A percentile compares a stretch with the other conserved stretches of the same genome.
Evolutionary conservation across 1,139 yeast genomes (phyloP).

Genomic region (Sugiyamaella pinicola): DNA sequence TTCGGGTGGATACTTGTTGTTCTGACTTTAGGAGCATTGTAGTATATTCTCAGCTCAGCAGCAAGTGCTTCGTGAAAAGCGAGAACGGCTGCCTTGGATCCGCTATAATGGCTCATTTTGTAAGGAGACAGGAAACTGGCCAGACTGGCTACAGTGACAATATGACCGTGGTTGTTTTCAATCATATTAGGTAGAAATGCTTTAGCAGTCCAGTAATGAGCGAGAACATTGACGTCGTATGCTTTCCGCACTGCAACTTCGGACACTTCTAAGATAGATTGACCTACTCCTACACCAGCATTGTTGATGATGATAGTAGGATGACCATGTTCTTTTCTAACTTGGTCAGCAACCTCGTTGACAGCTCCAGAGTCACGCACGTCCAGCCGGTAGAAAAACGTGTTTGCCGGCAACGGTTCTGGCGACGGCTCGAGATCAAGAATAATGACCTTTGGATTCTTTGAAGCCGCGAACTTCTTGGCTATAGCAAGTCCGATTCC

Average conservation of each 20-base stretch:
- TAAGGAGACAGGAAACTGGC: conserved; percentile 86
- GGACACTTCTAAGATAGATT: conserved; percentile 46
- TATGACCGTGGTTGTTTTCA: conserved; percentile 46
- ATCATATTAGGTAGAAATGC: conserved; percentile 44
- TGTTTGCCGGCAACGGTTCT: conserved; percentile 4
- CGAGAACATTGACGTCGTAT: conserved; percentile 57
- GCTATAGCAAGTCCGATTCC: conserved; percentile 47
- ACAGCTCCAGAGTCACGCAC: conserved; percentile 47
- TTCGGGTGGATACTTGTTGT: conserved; percentile 26
- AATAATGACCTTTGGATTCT: conserved; percentile 35
- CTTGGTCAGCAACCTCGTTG: conserved; percentile 38
- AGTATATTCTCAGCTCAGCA: conserved; percentile 59
- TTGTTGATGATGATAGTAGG: conserved; percentile 62
- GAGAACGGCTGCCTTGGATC: conserved; percentile 81
- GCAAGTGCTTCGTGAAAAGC: conserved; percentile 82
- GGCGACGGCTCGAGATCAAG: conserved; percentile 17
- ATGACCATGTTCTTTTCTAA: conserved; percentile 41
- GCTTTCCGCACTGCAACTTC: conserved; percentile 38
- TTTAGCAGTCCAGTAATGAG: conserved; percentile 58
- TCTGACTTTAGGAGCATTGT: conserved; percentile 26
- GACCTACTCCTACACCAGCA: conserved; percentile 74
- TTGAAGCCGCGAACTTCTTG: conserved; percentile 34
- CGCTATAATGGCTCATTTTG: conserved; percentile 77
- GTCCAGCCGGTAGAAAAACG: conserved; percentile 59
- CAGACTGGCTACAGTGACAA: conserved; percentile 75